Evolutionary conservation across 2,329 filamentous ascomycete species (phyloP).

Genomic region (Clonostachys rhizophaga): DNA sequence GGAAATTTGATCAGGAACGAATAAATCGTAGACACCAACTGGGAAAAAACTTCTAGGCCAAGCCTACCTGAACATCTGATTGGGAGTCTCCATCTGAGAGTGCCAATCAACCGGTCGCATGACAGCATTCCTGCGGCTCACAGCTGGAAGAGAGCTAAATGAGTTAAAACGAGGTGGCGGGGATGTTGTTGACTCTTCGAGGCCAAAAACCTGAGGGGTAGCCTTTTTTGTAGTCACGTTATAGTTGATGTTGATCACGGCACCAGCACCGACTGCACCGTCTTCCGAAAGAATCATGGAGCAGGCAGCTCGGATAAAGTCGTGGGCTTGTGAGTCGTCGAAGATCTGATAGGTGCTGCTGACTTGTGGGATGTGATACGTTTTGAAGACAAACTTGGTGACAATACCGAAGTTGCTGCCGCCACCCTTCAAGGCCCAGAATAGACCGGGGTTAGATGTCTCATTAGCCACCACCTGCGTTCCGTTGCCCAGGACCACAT

Average conservation of each 20-base stretch:
- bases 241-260: conserved; percentile 20
- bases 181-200: conserved; percentile 16
- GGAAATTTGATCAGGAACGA: too few relatives aligned
- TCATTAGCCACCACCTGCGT: conserved; percentile 9
- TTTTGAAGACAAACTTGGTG: conserved; percentile 22
- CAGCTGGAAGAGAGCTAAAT: neutral
- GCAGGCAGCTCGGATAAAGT: conserved; percentile 19
- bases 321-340: conserved; percentile 11
- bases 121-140: conserved; percentile 15
- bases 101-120: conserved; percentile 18
- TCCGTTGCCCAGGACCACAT: conserved; percentile 36
- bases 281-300: conserved; percentile 13
- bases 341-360: conserved; percentile 24
- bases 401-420: conserved; percentile 46
- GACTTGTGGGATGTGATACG: conserved; percentile 17
- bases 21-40: too few relatives aligned
- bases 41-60: too few relatives aligned
- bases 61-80: conserved; percentile 25
- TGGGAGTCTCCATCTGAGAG: conserved; percentile 15
- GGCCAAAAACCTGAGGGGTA: conserved; percentile 18
- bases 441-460: conserved; percentile 25
- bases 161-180: neutral
- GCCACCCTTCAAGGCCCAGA: conserved; percentile 45
- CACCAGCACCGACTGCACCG: conserved; percentile 17
- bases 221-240: conserved; percentile 15